Base-by-base conservation (phyloP, 1,284 basidiomycete species). In the Malassezia yamatoensis region DNA sequence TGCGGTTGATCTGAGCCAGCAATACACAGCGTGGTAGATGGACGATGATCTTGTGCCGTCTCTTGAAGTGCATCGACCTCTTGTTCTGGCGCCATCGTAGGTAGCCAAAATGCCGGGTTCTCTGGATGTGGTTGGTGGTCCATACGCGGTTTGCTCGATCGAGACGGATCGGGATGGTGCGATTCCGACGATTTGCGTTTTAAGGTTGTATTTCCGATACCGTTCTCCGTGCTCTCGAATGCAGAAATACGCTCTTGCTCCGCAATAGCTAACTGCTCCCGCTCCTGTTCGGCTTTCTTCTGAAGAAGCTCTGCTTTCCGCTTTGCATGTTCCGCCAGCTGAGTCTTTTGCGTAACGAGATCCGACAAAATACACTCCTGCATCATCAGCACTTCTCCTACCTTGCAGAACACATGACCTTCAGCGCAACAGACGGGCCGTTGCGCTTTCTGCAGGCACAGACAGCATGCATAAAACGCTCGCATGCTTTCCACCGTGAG, bases 321-420 rank as follows among this genome's bases (percentile, higher is more conserved):
- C 33, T 49, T 38, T 0, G 50, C 37, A 29, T 38, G 36, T 9
- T 48, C 40, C 1, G 50, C 46, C 3, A 58, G 55, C 32, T 43
- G 36, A 8, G 35, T 21, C 29, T 53, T 53, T 24, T 58, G 55
- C 4, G 47, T 43, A 1, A 58, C 24, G 8, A 58, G 50, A 34
- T 58, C 55, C 10, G 41, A 15, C 1, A 58, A 36, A 10, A 58
- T 45, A 34, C 55, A 58, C 36, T 57, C 54, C 51, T 51, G 50
- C 21, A n/a, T 11, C 13, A 35, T 42, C 18, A 32, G 24, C 34
- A 18, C 6, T 18, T 20, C n/a, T 3, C 50, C 4, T n/a, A 53
- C 42, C 38, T 58, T 58, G 55, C 55, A 58, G 34, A 38, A 58
- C n/a, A 58, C 20, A 18, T 58, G 55, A 11, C 55, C 55, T 38